Evolutionary conservation across 805 yeast genomes (phyloP).

Genomic region (Candida chauliodis): DNA sequence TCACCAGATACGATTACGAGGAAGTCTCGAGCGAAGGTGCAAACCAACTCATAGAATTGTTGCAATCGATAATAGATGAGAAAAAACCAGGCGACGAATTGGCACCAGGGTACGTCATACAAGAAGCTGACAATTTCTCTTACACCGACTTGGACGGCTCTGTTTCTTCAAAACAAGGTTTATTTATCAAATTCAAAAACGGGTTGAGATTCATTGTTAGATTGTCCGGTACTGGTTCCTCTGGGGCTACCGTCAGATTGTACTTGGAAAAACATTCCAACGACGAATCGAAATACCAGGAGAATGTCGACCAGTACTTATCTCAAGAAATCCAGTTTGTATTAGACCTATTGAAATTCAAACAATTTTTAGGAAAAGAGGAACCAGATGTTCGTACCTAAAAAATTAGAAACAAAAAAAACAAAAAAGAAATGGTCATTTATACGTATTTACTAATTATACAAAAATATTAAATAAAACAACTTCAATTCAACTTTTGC

Average conservation of each 20-base stretch:
- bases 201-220: slow-evolving; percentile 87
- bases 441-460: not conserved
- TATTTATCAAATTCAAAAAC: slow-evolving; percentile 72
- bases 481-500: slow-evolving; percentile 11
- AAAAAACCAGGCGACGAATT: slow-evolving; percentile 44
- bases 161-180: slow-evolving; percentile 83
- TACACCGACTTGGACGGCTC: slow-evolving; percentile 95
- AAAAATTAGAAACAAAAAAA: not conserved
- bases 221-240: slow-evolving; percentile 94
- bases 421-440: not conserved
- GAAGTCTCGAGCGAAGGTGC: slow-evolving; percentile 78
- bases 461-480: not conserved
- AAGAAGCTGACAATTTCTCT: slow-evolving; percentile 81
- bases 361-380: slow-evolving; percentile 72
- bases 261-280: slow-evolving; percentile 80
- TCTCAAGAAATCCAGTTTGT: slow-evolving; percentile 59
- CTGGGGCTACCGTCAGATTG: slow-evolving; percentile 94
- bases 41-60: slow-evolving; percentile 52
- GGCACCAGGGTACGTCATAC: slow-evolving; percentile 50
- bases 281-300: slow-evolving; percentile 48
- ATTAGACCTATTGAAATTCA: slow-evolving; percentile 64
- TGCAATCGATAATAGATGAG: slow-evolving; percentile 26
- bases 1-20: slow-evolving; percentile 94
- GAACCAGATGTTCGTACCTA: slow-evolving; percentile 88
- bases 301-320: slow-evolving; percentile 66